phyloP scores from a whole-genome alignment of 73 alveolate species.

The Paramecium biaurelia region DNA sequence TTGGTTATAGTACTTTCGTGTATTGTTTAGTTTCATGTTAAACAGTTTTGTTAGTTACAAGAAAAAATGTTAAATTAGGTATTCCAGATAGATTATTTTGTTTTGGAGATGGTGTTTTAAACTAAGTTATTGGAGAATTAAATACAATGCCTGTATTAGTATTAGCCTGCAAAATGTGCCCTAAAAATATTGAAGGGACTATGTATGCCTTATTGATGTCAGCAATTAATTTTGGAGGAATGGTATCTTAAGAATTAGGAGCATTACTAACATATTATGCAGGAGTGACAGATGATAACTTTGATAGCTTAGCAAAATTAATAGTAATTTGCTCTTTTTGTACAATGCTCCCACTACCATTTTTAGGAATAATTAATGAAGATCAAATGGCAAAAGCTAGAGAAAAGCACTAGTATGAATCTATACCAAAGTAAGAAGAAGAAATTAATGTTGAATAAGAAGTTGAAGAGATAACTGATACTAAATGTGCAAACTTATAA shows the following conservation, averaged over 20 bases:
- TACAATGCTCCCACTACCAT: background rate
- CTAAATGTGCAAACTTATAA: background rate
- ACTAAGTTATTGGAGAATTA: constrained; percentile 69
- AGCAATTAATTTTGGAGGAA: constrained; percentile 78
- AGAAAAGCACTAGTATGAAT: constrained; percentile 11
- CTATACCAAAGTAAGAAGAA: background rate
- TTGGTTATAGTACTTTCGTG: constrained; percentile 50
- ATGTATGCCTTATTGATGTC: constrained; percentile 83
- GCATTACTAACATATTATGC: constrained; percentile 70
- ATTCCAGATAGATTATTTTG: constrained; percentile 65
- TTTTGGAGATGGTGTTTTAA: constrained; percentile 55
- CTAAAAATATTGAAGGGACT: constrained; percentile 84
- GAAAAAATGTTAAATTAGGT: constrained; percentile 60
- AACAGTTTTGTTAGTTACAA: constrained; percentile 41
- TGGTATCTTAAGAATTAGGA: constrained; percentile 74
- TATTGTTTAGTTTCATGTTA: constrained; percentile 37
- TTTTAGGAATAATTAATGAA: constrained; percentile 18
- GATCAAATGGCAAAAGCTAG: background rate
- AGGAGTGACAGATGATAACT: constrained; percentile 73
- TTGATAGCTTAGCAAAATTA: constrained; percentile 71
- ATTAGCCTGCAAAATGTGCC: constrained; percentile 81
- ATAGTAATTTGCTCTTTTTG: constrained; percentile 59
- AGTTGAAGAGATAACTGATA: constrained; percentile 31
- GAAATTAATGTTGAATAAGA: constrained; percentile 40
- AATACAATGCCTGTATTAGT: constrained; percentile 84